Conservation (phyloP, 345 rosid species). For the Clarkia xantiana region DNA sequence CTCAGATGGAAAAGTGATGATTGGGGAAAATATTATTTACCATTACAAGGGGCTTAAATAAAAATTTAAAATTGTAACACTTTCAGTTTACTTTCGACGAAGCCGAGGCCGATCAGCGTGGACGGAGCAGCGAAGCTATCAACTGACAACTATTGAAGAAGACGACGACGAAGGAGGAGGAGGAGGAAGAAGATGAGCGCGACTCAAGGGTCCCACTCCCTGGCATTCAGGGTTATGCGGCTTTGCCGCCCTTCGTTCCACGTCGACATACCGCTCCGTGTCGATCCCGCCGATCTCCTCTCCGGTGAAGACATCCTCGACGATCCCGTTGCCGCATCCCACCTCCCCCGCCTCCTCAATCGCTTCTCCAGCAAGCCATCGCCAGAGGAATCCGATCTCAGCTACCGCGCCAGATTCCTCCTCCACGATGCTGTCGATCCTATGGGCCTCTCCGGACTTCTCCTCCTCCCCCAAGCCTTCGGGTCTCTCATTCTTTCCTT, state of each 20-base stretch:
- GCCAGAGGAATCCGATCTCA: conserved; percentile 47
- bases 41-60: no score
- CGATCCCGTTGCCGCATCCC: conserved; percentile 57
- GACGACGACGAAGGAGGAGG: background rate
- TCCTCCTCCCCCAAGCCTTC: conserved; percentile 93
- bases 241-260: conserved; percentile 82
- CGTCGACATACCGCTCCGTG: conserved; percentile 67
- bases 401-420: conserved; percentile 53
- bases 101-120: no score
- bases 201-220: conserved; percentile 64
- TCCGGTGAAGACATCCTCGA: conserved; percentile 88
- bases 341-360: conserved; percentile 33
- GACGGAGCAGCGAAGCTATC: background rate
- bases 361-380: conserved; percentile 13
- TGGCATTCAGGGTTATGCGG: conserved; percentile 95
- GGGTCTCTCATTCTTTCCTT: conserved; percentile 26
- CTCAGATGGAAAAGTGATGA: no score
- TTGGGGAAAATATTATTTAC: no score
- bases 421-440: conserved; percentile 61
- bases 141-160: background rate
- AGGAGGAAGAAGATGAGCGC: conserved; percentile 30
- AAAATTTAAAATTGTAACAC: no score
- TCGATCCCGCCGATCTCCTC: conserved; percentile 79
- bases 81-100: no score
- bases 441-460: conserved; percentile 86